Evolutionary conservation across 805 yeast species (phyloP), one percentile per base, ranked within the genome.

Genomic region (Kodamaea lidongshanica): DNA sequence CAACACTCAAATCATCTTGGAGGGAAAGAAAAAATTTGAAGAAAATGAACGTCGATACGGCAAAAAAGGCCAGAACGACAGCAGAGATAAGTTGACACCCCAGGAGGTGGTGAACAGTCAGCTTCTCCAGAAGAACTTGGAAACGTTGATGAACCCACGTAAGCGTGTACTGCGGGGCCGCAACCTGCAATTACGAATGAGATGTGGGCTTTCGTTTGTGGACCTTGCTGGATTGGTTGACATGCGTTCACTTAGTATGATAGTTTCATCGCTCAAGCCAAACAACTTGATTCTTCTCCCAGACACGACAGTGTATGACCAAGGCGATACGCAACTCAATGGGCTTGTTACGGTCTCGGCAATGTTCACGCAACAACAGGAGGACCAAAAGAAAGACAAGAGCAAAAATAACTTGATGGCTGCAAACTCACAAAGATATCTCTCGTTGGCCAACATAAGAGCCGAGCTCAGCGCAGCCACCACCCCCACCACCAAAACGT

Each of bases 161-260:
- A 60, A 62, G 28, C 55, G 79, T 32, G 54, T 58, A 3, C 41
- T 50, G 4, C 25, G 43, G 10, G 30, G 30, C 10, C 32, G 44
- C 6, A 47, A 47, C 2, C 28, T 46, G 3, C 45, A 61, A n/a
- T 52, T 79, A 8, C 59, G 59, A 4, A 60, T 85, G 4, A 62
- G 78, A 35, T 87, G 96, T 55, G 80, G 78, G 1, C 54, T 88
- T 6, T 71, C 83, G 2, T 86, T 64, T 48, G 72, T 89, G 33
- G 96, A 89, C 50, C 63, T 88, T 26, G 73, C 87, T 10, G 95
- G 96, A 12, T 56, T 81, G 12, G 89, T 85, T 0, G 96, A 92
- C 49, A 61, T 79, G 39, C 68, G 96, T 39, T 89, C 98, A 0
- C 58, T 85, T 34, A 68, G 77, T 26, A 74, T 84, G 54, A 82